Base-by-base conservation (phyloP, 164 flowering plant genomes). In the Vitis riparia region DNA sequence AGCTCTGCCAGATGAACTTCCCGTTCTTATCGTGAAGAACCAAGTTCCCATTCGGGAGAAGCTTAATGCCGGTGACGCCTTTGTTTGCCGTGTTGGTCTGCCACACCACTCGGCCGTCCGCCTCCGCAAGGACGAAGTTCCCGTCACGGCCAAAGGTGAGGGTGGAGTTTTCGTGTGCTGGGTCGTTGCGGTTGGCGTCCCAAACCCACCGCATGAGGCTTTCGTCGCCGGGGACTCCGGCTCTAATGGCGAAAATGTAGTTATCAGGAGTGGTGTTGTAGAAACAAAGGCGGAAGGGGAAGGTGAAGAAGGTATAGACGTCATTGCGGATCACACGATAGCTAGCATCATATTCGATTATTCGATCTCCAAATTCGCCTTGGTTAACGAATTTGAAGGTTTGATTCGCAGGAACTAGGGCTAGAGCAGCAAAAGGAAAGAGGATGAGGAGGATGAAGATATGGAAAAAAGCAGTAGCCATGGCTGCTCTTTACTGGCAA, bases 171-270 rank as follows among this genome's bases (percentile, higher is more conserved):
- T 80, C 81, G 2, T 59, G 32, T 12, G 77, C 81, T 2, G 83
- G 81, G 51, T 53, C 44, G 70, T 59, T 59, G 7, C 83, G 79
- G 59, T 80, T 79, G 27, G 81, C 84, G 0, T 80, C 82, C 86
- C 86, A 83, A 11, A 83, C 82, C 86, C 84, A 83, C 6, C 84
- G 76, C 67, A 67, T 50, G 16, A 59, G 3, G 17, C 72, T 65
- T 29, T 78, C 86, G 17, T 56, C 49, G 0, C 62, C 51, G 12
- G 2, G 27, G 8, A 7, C 5, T n/a, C 82, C 86, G 78, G 75
- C 75, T 7, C 79, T 75, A 2, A 78, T 27, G 14, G 69, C 84
- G 6, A 83, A 53, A 11, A 53, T 51, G 67, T 44, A 78, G 44
- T 79, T 77, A 52, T 75, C 23, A 0, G 80, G 80, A 14, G 82